Percentiles rank a stretch among this genome's conserved stretches.
Evolutionary conservation across 2,329 filamentous ascomycete genomes (phyloP).

Genomic region (Coleophoma eucalyptorum): DNA sequence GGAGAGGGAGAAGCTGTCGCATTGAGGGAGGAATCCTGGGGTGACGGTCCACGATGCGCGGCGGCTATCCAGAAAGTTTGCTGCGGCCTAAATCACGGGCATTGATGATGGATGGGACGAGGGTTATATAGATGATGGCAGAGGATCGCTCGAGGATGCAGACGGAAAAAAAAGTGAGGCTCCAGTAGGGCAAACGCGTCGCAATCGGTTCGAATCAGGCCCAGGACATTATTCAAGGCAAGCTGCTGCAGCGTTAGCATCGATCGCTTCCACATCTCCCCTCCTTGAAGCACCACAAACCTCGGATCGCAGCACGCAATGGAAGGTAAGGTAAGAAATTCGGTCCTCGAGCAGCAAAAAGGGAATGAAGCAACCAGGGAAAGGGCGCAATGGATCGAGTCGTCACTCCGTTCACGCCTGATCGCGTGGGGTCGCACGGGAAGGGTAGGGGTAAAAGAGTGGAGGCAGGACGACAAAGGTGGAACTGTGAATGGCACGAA

Average conservation of each 20-base stretch:
- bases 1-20: slow-evolving; percentile 15
- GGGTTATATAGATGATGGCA: slow-evolving; percentile 6
- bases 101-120: slow-evolving; percentile 1
- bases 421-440: not conserved
- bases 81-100: slow-evolving; percentile 3
- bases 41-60: slow-evolving; percentile 7
- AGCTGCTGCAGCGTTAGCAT: slow-evolving; percentile 1
- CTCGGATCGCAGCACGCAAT: not conserved
- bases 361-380: not conserved
- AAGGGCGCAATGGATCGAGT: not conserved
- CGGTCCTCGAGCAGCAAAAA: not conserved
- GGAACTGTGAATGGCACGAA: no score
- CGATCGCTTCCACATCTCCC: not conserved
- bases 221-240: slow-evolving; percentile 9
- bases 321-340: not conserved
- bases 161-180: not conserved
- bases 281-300: not conserved
- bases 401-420: not conserved
- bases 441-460: not conserved
- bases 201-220: slow-evolving; percentile 12
- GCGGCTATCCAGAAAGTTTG: slow-evolving; percentile 13
- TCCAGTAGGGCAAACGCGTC: slow-evolving; percentile 15
- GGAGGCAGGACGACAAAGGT: not conserved
- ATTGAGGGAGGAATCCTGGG: slow-evolving; percentile 11
- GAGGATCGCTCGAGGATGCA: slow-evolving; percentile 5